These are phyloP conservation scores for Amylocarpus encephaloides DNA, from an alignment of 2,329 filamentous ascomycete genomes.

Conservation along the genomic window DNA sequence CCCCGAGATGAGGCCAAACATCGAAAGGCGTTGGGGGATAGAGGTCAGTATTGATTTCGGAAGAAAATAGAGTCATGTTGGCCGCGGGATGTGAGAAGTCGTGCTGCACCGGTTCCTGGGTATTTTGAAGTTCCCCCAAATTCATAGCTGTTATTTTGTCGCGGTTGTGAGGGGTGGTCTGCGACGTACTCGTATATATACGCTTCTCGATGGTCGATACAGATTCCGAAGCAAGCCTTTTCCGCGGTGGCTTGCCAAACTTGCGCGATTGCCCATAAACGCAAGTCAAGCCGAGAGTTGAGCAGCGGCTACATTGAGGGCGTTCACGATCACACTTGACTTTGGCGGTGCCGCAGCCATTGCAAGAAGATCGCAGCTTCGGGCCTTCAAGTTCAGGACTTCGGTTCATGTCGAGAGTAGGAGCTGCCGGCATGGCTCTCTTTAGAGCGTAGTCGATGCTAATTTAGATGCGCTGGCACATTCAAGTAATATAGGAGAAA, in stretches of 20 bases:
- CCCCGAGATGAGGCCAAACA: conserved; percentile 3
- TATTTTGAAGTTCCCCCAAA: not conserved
- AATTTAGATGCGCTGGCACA: too few relatives aligned
- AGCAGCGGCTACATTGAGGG: conserved; percentile 28
- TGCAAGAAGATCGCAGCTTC: conserved; percentile 29
- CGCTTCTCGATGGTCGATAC: not conserved
- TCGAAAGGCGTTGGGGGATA: not conserved
- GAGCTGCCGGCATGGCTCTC: too few relatives aligned
- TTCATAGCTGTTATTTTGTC: conserved; percentile 3
- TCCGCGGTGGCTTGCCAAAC: conserved; percentile 24
- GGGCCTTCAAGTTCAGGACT: not conserved
- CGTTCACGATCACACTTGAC: conserved; percentile 29
- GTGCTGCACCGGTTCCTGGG: conserved; percentile 1
- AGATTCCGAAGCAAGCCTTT: conserved; percentile 6
- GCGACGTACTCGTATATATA: not conserved
- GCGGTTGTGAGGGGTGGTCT: not conserved
- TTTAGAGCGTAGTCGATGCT: too few relatives aligned
- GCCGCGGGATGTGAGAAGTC: conserved; percentile 1
- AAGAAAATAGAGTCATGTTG: conserved; percentile 2
- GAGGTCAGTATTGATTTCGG: not conserved
- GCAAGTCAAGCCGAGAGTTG: conserved; percentile 18
- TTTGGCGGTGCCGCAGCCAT: conserved; percentile 29
- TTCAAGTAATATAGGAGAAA: too few relatives aligned
- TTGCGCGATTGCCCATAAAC: conserved; percentile 24
- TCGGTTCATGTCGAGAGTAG: too few relatives aligned